Evolutionary conservation across 305 asterid species (phyloP), one percentile per base, ranked within the genome.

Genomic region (Fraxinus xanthoxyloides): DNA sequence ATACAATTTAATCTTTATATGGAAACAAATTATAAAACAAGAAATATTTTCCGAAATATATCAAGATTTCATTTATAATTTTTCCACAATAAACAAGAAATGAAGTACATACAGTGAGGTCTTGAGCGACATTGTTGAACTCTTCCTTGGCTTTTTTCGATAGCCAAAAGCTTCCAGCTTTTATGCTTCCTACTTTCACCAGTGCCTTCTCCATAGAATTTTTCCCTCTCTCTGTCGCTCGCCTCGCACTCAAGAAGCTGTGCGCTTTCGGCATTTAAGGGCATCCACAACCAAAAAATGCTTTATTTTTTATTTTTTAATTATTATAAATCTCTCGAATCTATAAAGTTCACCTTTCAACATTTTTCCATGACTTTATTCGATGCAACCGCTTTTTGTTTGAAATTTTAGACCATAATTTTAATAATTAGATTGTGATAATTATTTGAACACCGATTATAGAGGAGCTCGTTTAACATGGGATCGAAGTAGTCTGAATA

Each of bases 141-240:
- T 92, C 96, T 85, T 91, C 90, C 87, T 89, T 92, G 43, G 96
- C 96, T 86, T 92, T 92, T 87, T 92, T 89, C 5, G 96, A 88
- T 19, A 92, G 87, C 96, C 96, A 92, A 86, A 88, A 92, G 89
- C 91, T 88, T 78, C 94, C 93, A 79, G 92, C 89, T 92, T 92
- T 90, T 7, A 88, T 76, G 82, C 93, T 90, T 81, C 92, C 93
- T 84, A 92, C 84, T 88, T 88, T 89, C 72, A 85, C 85, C 78
- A 92, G 70, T 13, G 93, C 92, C 79, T 89, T 90, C 90, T 92
- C 97, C 97, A 92, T 92, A 82, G 26, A 70, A 73, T 51, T 75
- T 34, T 63, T 81, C 26, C 31, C 54, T 79, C 28, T 23, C 28
- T 79, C 28, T 23, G 31, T 43, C 17, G 34, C 43, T 43, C 17